Conservation (phyloP, 441 rosid genomes). For the Adansonia gregorii region DNA sequence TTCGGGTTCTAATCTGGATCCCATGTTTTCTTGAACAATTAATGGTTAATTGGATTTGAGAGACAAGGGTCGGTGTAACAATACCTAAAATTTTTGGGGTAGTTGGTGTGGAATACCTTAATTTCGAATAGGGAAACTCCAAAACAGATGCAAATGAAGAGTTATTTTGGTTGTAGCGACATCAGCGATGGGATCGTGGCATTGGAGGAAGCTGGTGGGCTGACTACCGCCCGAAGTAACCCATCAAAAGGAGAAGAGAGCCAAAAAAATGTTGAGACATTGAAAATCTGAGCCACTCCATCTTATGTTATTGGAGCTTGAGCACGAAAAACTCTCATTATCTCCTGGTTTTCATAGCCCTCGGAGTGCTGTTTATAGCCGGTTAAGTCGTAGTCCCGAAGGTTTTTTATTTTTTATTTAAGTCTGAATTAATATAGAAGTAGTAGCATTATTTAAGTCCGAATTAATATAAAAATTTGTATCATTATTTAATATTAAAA, state of each 20-base stretch:
- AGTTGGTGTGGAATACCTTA: constrained; percentile 37
- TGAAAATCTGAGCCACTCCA: background rate
- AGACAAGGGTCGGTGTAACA: constrained; percentile 29
- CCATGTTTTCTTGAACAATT: constrained; percentile 34
- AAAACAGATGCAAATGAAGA: constrained; percentile 38
- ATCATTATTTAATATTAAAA: too few relatives aligned
- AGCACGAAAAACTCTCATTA: background rate
- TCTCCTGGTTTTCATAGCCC: too few relatives aligned
- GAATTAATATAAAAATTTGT: too few relatives aligned
- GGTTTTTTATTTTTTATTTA: too few relatives aligned
- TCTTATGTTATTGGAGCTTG: background rate
- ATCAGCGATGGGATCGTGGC: constrained; percentile 38
- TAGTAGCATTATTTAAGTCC: too few relatives aligned
- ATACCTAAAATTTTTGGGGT: too few relatives aligned
- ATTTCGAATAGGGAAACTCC: constrained; percentile 39
- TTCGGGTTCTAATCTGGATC: constrained; percentile 42
- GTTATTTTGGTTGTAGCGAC: constrained; percentile 35
- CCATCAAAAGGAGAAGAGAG: background rate
- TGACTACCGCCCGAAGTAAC: background rate
- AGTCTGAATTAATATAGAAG: too few relatives aligned
- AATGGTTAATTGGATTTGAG: constrained; percentile 49
- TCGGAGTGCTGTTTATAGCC: too few relatives aligned
- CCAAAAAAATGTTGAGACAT: background rate
- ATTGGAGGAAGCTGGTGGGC: constrained; percentile 31
- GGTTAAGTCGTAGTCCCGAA: too few relatives aligned